phyloP scores from a whole-genome alignment of 495 filamentous ascomycete genomes.

The Trichoderma erinaceum region DNA sequence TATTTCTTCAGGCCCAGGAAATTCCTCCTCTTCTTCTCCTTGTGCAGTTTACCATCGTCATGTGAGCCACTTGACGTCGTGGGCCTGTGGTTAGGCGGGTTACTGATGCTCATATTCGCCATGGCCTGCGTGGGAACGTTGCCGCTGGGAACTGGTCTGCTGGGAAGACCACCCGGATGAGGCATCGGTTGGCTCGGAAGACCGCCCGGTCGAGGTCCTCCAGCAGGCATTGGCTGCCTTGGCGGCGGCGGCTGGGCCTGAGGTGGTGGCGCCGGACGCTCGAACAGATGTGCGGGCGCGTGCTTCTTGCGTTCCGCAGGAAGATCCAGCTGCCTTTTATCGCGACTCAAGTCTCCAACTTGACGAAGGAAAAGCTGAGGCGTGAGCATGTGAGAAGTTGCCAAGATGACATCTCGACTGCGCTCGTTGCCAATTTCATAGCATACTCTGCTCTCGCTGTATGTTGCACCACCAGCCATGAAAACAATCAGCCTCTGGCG shows the following conservation, averaged over 20 bases:
- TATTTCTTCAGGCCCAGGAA: slow-evolving; percentile 67
- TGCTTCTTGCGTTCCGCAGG: slow-evolving; percentile 74
- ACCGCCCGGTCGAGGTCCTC: not conserved
- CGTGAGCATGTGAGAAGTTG: slow-evolving; percentile 85
- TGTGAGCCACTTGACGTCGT: slow-evolving; percentile 21
- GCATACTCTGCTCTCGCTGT: slow-evolving; percentile 79
- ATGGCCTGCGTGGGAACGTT: slow-evolving; percentile 52
- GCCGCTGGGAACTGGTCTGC: slow-evolving; percentile 21
- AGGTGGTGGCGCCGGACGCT: slow-evolving; percentile 46
- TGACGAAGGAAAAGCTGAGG: slow-evolving; percentile 76
- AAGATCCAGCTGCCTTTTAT: slow-evolving; percentile 67
- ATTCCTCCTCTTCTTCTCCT: slow-evolving; percentile 70
- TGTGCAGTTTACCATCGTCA: slow-evolving; percentile 40
- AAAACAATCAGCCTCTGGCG: slow-evolving; percentile 90
- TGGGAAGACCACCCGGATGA: not conserved
- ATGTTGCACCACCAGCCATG: slow-evolving; percentile 93
- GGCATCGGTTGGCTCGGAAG: not conserved
- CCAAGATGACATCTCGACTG: slow-evolving; percentile 78
- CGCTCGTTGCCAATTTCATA: slow-evolving; percentile 73
- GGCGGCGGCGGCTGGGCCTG: slow-evolving; percentile 20
- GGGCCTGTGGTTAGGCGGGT: slow-evolving; percentile 20
- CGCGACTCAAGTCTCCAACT: slow-evolving; percentile 67
- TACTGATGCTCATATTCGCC: slow-evolving; percentile 50
- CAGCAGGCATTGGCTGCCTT: not conserved
- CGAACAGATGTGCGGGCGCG: slow-evolving; percentile 81